Percentiles rank a stretch among this genome's conserved stretches.
Conservation (phyloP, 805 yeast genomes). For the Schizosaccharomyces octosporus region DNA sequence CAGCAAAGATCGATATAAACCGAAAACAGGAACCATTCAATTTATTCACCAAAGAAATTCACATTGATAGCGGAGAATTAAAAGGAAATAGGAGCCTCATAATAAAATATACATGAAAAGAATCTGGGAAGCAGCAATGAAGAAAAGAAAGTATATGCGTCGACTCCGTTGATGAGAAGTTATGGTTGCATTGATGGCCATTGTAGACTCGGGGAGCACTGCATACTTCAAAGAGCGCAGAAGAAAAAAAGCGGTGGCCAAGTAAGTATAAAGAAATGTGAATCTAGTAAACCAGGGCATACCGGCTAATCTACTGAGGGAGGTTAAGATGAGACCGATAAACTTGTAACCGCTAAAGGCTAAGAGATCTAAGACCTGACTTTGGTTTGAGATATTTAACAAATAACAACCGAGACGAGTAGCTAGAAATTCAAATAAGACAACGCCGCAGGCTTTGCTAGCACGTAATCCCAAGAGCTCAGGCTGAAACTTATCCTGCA, state of each 20-base stretch:
- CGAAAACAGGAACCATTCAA: no score
- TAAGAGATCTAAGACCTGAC: conserved; percentile 53
- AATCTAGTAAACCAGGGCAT: conserved; percentile 19
- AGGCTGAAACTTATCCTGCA: conserved; percentile 78
- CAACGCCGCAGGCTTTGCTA: conserved; percentile 64
- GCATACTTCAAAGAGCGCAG: conserved; percentile 35
- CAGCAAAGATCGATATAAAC: no score
- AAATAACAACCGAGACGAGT: conserved; percentile 66
- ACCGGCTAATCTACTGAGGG: conserved; percentile 9
- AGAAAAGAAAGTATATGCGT: conserved; percentile 65
- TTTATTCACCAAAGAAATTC: no score
- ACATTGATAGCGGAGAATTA: not conserved
- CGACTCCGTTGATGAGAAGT: conserved; percentile 43
- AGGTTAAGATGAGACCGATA: conserved; percentile 27
- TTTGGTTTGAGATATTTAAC: conserved; percentile 19
- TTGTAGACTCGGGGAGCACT: conserved; percentile 31
- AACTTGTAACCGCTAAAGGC: conserved; percentile 89
- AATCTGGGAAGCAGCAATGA: conserved; percentile 60
- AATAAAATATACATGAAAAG: conserved; percentile 48
- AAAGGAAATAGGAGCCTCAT: not conserved
- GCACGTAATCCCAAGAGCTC: conserved; percentile 71
- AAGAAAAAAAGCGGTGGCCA: conserved; percentile 29
- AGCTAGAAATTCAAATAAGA: conserved; percentile 47
- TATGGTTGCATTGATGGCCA: conserved; percentile 17
- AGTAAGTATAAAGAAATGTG: conserved; percentile 25